phyloP scores from a whole-genome alignment of 164 flowering plant genomes.

The Dillenia turbinata region DNA sequence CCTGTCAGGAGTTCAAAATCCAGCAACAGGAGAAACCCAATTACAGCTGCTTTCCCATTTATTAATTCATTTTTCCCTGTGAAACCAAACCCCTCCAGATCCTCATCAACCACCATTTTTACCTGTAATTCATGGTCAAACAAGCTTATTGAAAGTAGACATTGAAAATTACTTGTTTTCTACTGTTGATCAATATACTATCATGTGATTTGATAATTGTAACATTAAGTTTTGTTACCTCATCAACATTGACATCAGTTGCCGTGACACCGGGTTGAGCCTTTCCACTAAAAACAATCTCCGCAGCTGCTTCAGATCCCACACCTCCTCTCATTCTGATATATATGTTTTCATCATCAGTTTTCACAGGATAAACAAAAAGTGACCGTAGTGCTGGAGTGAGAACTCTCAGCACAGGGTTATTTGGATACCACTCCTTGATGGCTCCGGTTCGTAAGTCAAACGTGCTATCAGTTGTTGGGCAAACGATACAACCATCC shows the following conservation, averaged over 20 bases:
- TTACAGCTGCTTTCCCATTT: slow-evolving; percentile 87
- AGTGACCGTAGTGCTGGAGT: slow-evolving; percentile 77
- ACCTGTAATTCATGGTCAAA: slow-evolving; percentile 43
- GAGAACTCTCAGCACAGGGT: slow-evolving; percentile 80
- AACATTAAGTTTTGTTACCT: slow-evolving; percentile 37
- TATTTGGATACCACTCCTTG: slow-evolving; percentile 93
- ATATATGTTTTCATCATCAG: slow-evolving; percentile 73
- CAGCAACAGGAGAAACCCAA: slow-evolving; percentile 74
- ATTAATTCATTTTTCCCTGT: slow-evolving; percentile 68
- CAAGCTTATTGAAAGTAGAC: background rate
- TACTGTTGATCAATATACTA: background rate
- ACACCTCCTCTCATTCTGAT: slow-evolving; percentile 46
- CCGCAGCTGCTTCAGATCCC: slow-evolving; percentile 54
- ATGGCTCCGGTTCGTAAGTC: slow-evolving; percentile 71
- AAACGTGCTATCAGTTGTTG: slow-evolving; percentile 90
- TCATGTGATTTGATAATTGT: background rate
- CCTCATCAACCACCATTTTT: slow-evolving; percentile 88
- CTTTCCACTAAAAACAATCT: slow-evolving; percentile 89
- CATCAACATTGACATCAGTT: slow-evolving; percentile 83
- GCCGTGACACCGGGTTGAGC: slow-evolving; percentile 93
- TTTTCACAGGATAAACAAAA: slow-evolving; percentile 78
- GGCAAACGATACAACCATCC: slow-evolving; percentile 97
- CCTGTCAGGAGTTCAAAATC: slow-evolving; percentile 97
- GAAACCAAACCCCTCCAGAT: slow-evolving; percentile 71
- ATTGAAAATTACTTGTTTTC: background rate